A percentile compares a stretch with the other conserved stretches of the same genome.
Conservation (phyloP, 1,139 yeast species). For the Saccharomycopsis phalli region DNA sequence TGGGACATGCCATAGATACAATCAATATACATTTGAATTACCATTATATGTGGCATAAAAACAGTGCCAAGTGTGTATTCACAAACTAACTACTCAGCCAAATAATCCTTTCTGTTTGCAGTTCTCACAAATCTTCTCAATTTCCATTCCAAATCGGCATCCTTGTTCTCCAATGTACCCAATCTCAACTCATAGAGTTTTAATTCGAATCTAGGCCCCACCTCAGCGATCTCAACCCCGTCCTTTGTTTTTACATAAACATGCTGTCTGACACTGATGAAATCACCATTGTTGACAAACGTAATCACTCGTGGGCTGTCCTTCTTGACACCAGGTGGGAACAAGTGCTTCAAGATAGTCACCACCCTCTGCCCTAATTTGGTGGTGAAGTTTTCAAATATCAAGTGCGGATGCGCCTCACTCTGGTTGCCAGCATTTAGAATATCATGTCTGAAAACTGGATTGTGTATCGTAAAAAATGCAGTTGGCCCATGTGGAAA, state of each 20-base stretch:
- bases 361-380: conserved; percentile 78
- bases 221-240: conserved; percentile 85
- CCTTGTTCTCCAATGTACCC: conserved; percentile 90
- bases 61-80: too few relatives aligned
- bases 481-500: conserved; percentile 98
- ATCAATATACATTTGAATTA: too few relatives aligned
- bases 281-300: conserved; percentile 85
- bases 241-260: conserved; percentile 85
- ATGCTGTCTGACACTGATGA: conserved; percentile 89
- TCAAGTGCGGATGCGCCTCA: conserved; percentile 88
- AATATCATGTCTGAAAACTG: conserved; percentile 87
- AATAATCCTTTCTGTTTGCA: conserved; percentile 87
- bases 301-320: conserved; percentile 86
- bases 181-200: conserved; percentile 76
- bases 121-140: conserved; percentile 87
- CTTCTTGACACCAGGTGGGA: conserved; percentile 94
- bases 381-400: conserved; percentile 85
- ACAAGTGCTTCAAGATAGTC: conserved; percentile 73
- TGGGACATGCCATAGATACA: too few relatives aligned
- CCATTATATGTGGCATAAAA: too few relatives aligned
- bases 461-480: conserved; percentile 88
- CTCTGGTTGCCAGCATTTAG: conserved; percentile 72
- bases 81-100: conserved; percentile 30
- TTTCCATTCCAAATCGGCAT: conserved; percentile 98
- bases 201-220: conserved; percentile 99